A percentile compares a stretch with the other conserved stretches of the same genome.
Conservation (phyloP, 2,329 filamentous ascomycete genomes). For the Verticillium longisporum region DNA sequence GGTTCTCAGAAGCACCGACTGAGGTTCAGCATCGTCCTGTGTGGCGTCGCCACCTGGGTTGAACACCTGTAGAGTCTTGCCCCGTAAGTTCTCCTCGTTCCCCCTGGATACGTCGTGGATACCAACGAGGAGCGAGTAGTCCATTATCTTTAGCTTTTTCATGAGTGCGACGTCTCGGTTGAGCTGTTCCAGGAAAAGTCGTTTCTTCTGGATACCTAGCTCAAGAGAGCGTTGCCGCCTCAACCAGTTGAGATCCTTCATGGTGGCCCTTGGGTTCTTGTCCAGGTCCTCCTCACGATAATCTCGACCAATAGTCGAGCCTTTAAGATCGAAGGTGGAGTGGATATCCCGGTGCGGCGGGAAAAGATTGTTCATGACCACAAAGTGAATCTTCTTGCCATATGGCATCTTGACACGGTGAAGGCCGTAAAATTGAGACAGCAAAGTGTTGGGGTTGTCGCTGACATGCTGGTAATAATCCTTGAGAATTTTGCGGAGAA, state of each 20-base stretch:
- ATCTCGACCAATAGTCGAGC: constrained; percentile 88
- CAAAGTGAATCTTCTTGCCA: constrained; percentile 97
- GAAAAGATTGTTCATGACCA: constrained; percentile 99
- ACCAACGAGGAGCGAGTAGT: constrained; percentile 91
- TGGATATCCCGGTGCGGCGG: constrained; percentile 97
- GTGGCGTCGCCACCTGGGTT: constrained; percentile 69
- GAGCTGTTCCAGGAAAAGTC: constrained; percentile 82
- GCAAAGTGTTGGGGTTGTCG: constrained; percentile 89
- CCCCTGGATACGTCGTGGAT: constrained; percentile 87
- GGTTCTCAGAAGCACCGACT: constrained; percentile 70
- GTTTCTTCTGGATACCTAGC: constrained; percentile 82
- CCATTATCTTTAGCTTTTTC: constrained; percentile 92
- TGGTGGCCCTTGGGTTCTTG: constrained; percentile 81
- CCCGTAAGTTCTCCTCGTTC: constrained; percentile 88
- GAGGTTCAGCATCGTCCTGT: constrained; percentile 53
- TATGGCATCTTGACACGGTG: constrained; percentile 98
- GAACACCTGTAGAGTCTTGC: constrained; percentile 88
- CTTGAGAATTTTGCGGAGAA: constrained; percentile 73
- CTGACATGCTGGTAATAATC: constrained; percentile 93
- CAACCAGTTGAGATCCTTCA: constrained; percentile 97
- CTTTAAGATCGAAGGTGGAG: constrained; percentile 93
- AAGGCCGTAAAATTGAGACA: constrained; percentile 95
- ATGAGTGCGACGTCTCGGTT: constrained; percentile 79
- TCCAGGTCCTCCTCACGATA: constrained; percentile 83
- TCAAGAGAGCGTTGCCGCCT: constrained; percentile 79